Percentiles rank a stretch among this genome's conserved stretches.
Conservation (phyloP, 2,329 filamentous ascomycete genomes). For the Beauveria varroae region DNA sequence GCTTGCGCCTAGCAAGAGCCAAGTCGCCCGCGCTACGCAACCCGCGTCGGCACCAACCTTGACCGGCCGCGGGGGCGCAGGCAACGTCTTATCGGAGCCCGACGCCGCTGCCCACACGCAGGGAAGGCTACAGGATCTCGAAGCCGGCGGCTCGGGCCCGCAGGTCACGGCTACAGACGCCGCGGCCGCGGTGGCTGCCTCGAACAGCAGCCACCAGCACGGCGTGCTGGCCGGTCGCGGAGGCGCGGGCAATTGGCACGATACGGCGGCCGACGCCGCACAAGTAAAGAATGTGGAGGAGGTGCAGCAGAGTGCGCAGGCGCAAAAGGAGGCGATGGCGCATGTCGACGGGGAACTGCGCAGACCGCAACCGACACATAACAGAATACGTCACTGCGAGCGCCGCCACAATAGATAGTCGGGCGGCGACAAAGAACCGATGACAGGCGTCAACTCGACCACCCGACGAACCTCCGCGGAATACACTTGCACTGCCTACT, state of each 20-base stretch:
- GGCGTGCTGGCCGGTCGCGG: slow-evolving; percentile 33
- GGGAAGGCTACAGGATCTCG: slow-evolving; percentile 13
- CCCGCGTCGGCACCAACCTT: background rate
- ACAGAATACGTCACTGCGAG: background rate
- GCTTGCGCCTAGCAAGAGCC: background rate
- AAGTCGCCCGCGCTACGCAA: background rate
- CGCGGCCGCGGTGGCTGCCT: slow-evolving; percentile 15
- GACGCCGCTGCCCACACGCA: slow-evolving; percentile 15
- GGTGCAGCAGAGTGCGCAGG: slow-evolving; percentile 13
- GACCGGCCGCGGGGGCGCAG: slow-evolving; percentile 48
- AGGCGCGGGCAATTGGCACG: slow-evolving; percentile 45
- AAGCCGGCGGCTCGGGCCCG: slow-evolving; percentile 14
- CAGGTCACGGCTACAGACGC: slow-evolving; percentile 20
- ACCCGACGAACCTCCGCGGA: no score
- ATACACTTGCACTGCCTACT: no score
- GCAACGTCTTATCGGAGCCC: slow-evolving; percentile 37
- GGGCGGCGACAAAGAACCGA: background rate
- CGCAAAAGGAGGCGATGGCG: slow-evolving; percentile 23
- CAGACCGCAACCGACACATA: slow-evolving; percentile 16
- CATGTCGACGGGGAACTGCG: slow-evolving; percentile 26
- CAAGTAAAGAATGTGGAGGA: background rate
- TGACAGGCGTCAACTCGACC: no score
- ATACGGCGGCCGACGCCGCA: background rate
- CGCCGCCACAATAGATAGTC: background rate
- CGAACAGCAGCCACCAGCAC: slow-evolving; percentile 16